Percentiles rank a stretch among this genome's conserved stretches.
Evolutionary conservation across 2,329 filamentous ascomycete species (phyloP).

Genomic region (Tolypocladium capitatum): DNA sequence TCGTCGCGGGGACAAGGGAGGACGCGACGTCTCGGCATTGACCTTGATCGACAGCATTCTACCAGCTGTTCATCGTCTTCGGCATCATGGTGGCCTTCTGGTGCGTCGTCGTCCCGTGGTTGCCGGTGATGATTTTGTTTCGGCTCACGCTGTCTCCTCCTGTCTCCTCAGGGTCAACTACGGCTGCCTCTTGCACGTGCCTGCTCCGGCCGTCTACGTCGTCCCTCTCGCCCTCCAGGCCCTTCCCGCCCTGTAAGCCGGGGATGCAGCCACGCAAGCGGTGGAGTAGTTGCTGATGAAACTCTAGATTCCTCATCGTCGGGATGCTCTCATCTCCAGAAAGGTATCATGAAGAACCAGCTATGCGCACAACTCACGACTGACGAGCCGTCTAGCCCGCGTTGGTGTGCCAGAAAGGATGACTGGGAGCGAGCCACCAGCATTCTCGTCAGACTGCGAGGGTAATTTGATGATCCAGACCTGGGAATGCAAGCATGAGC

Average conservation of each 20-base stretch:
- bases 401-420: conserved; percentile 55
- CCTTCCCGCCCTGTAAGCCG: conserved; percentile 41
- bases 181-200: conserved; percentile 32
- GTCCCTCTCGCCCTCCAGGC: conserved; percentile 53
- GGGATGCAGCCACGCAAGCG: background rate
- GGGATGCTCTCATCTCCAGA: conserved; percentile 49
- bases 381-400: conserved; percentile 31
- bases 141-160: conserved; percentile 13
- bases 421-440: conserved; percentile 50
- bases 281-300: background rate
- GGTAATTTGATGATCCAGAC: conserved; percentile 8
- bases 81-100: conserved; percentile 30
- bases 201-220: conserved; percentile 37
- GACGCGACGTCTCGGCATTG: background rate
- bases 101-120: conserved; percentile 7
- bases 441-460: conserved; percentile 39
- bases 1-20: background rate
- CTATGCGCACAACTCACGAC: background rate
- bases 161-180: conserved; percentile 40
- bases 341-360: conserved; percentile 12
- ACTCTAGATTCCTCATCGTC: conserved; percentile 31
- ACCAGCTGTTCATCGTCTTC: conserved; percentile 35
- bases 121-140: background rate
- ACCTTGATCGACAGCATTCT: conserved; percentile 21
- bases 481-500: no score